A percentile compares a stretch with the other conserved stretches of the same genome.
Conservation (phyloP, 176 grass and related monocot species). For the Oryza meridionalis region DNA sequence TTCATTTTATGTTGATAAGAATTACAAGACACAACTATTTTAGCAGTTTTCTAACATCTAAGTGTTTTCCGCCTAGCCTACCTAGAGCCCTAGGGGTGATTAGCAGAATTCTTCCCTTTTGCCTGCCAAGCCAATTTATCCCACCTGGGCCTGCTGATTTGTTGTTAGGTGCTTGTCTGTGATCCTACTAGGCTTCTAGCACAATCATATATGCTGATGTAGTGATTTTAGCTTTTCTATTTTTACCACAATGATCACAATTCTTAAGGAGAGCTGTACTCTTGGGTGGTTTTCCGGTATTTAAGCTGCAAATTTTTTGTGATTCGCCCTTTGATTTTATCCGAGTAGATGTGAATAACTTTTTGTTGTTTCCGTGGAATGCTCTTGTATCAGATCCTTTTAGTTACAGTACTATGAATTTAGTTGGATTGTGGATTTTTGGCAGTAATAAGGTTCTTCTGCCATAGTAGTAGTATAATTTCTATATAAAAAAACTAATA, state of each 20-base stretch:
- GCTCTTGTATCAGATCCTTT: neutral
- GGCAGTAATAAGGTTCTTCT: neutral
- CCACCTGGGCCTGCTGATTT: neutral
- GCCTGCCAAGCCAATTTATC: neutral
- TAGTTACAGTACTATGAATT: neutral
- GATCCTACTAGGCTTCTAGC: neutral
- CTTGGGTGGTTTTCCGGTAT: neutral
- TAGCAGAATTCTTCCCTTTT: neutral
- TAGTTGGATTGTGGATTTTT: neutral
- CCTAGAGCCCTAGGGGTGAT: neutral
- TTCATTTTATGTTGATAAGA: slow-evolving; percentile 28
- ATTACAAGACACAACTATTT: neutral
- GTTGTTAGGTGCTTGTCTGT: neutral
- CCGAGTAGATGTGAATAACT: neutral
- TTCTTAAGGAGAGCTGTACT: neutral
- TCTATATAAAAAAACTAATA: neutral
- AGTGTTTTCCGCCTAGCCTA: neutral
- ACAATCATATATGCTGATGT: neutral
- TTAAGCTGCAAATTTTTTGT: neutral
- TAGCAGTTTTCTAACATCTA: neutral
- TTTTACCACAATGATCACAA: neutral
- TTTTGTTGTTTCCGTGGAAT: neutral
- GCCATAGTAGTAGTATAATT: neutral
- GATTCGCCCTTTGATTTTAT: neutral
- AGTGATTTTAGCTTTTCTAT: slow-evolving; percentile 13